A percentile compares a stretch with the other conserved stretches of the same genome.
phyloP scores from a whole-genome alignment of 108 stramenopile genomes.

The Cyclostephanos tholiformis region DNA sequence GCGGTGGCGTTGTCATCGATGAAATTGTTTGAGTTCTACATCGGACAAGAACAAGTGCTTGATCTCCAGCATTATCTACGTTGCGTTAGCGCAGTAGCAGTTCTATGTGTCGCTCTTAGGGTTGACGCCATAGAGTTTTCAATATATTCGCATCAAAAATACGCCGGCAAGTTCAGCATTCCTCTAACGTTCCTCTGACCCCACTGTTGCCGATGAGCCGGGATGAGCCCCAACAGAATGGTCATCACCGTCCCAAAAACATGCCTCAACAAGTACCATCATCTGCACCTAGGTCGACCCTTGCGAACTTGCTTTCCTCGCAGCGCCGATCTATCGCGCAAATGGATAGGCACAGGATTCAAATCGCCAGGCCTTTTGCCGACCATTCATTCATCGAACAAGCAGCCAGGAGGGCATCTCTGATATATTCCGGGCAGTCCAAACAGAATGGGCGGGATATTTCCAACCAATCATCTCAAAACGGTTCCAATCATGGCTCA shows the following conservation, averaged over 20 bases:
- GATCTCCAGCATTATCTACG: too few species aligned
- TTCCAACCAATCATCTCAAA: background rate
- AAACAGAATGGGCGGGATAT: background rate
- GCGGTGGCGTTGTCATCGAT: too few species aligned
- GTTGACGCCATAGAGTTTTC: too few species aligned
- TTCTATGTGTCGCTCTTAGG: too few species aligned
- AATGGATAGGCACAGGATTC: constrained; percentile 25
- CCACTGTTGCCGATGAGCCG: constrained; percentile 4
- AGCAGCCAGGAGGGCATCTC: background rate
- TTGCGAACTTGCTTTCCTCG: constrained; percentile 38
- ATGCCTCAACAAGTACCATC: constrained; percentile 4
- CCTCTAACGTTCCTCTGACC: too few species aligned
- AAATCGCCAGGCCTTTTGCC: constrained; percentile 29
- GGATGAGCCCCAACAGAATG: constrained; percentile 3
- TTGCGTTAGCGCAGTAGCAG: too few species aligned
- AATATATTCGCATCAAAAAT: too few species aligned
- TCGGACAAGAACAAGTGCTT: too few species aligned
- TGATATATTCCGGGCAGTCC: background rate
- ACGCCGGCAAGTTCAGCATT: too few species aligned
- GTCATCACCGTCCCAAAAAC: background rate
- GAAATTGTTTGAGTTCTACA: too few species aligned
- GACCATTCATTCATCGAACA: background rate
- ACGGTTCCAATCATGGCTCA: constrained; percentile 1
- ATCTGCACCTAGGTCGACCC: constrained; percentile 15
- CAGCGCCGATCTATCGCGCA: constrained; percentile 43